Conservation (phyloP, 2,329 filamentous ascomycete species). For the Blumeria graminis region DNA sequence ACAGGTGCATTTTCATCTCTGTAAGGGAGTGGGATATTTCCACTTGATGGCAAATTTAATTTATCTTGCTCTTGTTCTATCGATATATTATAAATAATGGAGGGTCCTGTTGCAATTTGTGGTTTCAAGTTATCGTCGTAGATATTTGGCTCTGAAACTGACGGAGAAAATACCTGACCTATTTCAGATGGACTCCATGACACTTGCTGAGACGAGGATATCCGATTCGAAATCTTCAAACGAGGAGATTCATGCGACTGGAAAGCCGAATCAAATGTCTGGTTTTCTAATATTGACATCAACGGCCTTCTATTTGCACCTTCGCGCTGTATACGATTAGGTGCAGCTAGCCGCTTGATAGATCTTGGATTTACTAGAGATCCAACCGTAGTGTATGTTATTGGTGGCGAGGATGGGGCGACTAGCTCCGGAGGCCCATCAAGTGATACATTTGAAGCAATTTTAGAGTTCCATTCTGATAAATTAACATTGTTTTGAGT, state of each 20-base stretch:
- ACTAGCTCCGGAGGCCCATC: slow-evolving; percentile 14
- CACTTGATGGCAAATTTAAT: not conserved
- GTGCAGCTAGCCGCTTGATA: slow-evolving; percentile 13
- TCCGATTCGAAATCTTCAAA: slow-evolving; percentile 11
- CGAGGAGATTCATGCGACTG: slow-evolving; percentile 8
- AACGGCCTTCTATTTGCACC: slow-evolving; percentile 12
- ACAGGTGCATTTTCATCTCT: not conserved
- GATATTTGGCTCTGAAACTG: not conserved
- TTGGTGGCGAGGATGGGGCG: slow-evolving; percentile 9
- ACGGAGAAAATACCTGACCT: not conserved
- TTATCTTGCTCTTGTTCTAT: not conserved
- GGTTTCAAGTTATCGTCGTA: too few species aligned
- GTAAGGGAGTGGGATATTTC: not conserved
- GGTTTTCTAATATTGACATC: slow-evolving; percentile 7
- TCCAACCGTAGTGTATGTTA: slow-evolving; percentile 16
- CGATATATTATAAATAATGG: too few species aligned
- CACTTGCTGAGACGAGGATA: slow-evolving; percentile 14
- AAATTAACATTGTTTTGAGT: slow-evolving; percentile 12
- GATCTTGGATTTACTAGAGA: slow-evolving; percentile 14
- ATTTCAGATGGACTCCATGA: slow-evolving; percentile 3
- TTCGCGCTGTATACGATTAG: slow-evolving; percentile 16
- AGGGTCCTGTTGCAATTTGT: too few species aligned
- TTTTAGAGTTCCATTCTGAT: slow-evolving; percentile 13
- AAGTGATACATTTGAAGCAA: slow-evolving; percentile 6
- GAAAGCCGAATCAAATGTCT: slow-evolving; percentile 7